These are phyloP conservation scores for Aegilops tauschii DNA, from an alignment of 176 grass and related monocot genomes.

Conservation along the genomic window DNA sequence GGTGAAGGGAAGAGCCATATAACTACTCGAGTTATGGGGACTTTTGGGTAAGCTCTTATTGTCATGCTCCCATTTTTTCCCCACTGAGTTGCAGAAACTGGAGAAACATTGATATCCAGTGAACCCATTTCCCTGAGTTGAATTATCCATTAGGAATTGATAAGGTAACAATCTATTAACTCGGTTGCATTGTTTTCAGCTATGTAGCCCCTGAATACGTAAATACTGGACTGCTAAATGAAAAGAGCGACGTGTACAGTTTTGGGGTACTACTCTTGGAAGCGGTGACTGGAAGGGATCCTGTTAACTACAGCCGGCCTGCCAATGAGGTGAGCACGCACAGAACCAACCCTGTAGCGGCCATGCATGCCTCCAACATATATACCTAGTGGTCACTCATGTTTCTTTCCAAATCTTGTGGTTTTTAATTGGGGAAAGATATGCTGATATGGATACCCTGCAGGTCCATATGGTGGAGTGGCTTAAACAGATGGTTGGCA, in stretches of 20 bases:
- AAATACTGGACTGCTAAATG: constrained; percentile 5
- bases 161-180: background rate
- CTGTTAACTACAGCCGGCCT: constrained; percentile 1
- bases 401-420: background rate
- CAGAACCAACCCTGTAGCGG: background rate
- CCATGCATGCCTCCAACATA: background rate
- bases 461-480: constrained; percentile 26
- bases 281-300: constrained; percentile 22
- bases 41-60: constrained; percentile 18
- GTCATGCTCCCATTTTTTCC: background rate
- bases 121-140: background rate
- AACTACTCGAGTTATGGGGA: constrained; percentile 25
- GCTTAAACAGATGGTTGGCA: constrained; percentile 25
- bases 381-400: background rate
- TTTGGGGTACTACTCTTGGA: constrained; percentile 14
- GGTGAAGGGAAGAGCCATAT: constrained; percentile 20
- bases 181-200: background rate
- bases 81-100: background rate
- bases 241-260: constrained; percentile 17
- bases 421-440: background rate
- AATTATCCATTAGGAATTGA: background rate
- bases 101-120: background rate
- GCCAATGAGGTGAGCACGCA: constrained; percentile 10
- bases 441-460: background rate
- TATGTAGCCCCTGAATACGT: constrained; percentile 29